Evolutionary conservation across 305 asterid genomes (phyloP).

Genomic region (Fraxinus paxiana): DNA sequence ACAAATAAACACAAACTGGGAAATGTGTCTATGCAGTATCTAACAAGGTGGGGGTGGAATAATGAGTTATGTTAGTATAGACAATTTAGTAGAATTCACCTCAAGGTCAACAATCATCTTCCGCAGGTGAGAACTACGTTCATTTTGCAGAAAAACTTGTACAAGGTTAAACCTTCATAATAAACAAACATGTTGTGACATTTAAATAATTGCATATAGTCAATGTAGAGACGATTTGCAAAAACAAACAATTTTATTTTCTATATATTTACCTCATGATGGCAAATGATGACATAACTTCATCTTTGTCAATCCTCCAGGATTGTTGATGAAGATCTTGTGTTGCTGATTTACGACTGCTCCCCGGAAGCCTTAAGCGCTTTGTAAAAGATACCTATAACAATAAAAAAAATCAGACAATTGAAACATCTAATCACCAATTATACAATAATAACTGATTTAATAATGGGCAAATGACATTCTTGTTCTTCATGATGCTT

Average conservation of each 20-base stretch:
- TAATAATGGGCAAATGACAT: neutral
- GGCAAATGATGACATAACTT: conserved; percentile 68
- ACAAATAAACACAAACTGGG: conserved; percentile 21
- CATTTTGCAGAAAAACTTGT: conserved; percentile 77
- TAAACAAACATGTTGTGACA: conserved; percentile 18
- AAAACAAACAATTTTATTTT: neutral
- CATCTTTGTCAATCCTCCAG: conserved; percentile 96
- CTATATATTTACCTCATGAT: conserved; percentile 68
- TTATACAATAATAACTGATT: conserved; percentile 7
- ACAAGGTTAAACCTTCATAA: conserved; percentile 77
- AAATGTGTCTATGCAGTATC: conserved; percentile 7
- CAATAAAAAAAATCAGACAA: conserved; percentile 14
- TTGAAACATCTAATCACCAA: neutral
- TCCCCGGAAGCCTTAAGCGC: conserved; percentile 73
- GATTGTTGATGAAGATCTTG: conserved; percentile 54
- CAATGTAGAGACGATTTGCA: conserved; percentile 14
- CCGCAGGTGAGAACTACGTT: conserved; percentile 62
- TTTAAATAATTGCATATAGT: conserved; percentile 3
- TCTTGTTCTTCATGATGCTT: neutral
- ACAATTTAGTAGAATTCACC: conserved; percentile 41
- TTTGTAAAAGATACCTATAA: conserved; percentile 74
- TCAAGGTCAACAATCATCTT: conserved; percentile 87
- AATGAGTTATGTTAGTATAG: neutral
- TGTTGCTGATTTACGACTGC: conserved; percentile 38
- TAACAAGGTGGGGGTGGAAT: conserved; percentile 17